Base-by-base conservation (phyloP, 495 filamentous ascomycete species). In the Hypoxylon crocopeplum region DNA sequence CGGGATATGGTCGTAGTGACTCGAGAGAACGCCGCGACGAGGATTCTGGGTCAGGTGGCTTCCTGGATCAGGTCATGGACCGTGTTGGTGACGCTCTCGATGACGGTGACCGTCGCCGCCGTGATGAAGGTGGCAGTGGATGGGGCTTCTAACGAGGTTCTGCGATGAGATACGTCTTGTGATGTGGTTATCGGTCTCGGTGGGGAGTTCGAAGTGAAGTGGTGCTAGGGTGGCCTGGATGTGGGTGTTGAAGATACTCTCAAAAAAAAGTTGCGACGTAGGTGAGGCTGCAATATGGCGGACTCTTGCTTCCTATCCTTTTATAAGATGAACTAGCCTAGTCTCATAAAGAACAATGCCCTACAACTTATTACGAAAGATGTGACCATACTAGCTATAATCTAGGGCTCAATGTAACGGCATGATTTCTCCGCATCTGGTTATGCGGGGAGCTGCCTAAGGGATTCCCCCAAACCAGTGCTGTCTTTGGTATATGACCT, bases 51-150 rank as follows among this genome's bases (percentile, higher is more conserved):
- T 45, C 39, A 6, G 50, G 59, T 21, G 69, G 68, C 30, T 64
- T 71, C 39, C 30, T 71, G 13, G 70, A 57, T n/a, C 17, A 32
- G 21, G 56, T 70, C 15, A 58, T 64, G 13, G 48, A 47, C 24
- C 49, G 56, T 25, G 62, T 69, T 13, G 66, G 68, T 16, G 62
- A 67, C n/a, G 66, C 59, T 34, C 29, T 70, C 17, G 53, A 69
- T 10, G 64, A 71, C 7, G 55, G 37, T 15, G 25, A 41, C 33
- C 52, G 53, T 33, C 67, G 57, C n/a, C 64, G 67, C 11, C 48
- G 58, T 27, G 60, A 66, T 13, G 53, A 53, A 4, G 59, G 53
- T 16, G 58, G 48, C 24, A 42, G 57, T 40, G 29, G 62, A 58
- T 59, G 46, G 52, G 53, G 64, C 22, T 58, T 37, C 24, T 67